phyloP scores from a whole-genome alignment of 106 monocot genomes.

The Apostasia ramifera region DNA sequence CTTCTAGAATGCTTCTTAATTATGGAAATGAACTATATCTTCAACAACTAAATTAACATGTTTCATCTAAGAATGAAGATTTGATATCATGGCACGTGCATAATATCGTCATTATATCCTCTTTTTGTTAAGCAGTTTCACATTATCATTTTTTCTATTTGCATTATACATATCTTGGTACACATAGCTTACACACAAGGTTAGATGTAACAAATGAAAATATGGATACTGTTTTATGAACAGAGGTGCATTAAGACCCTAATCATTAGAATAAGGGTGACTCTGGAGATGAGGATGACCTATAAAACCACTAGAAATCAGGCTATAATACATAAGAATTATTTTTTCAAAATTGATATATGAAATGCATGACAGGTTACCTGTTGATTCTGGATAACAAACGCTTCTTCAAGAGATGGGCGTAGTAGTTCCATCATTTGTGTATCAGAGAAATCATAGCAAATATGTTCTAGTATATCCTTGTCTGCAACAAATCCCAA shows the following conservation, averaged over 20 bases:
- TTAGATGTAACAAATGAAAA: not conserved
- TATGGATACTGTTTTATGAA: not conserved
- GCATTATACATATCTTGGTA: too few relatives aligned
- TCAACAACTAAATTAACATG: too few relatives aligned
- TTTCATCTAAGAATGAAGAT: too few relatives aligned
- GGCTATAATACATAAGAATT: not conserved
- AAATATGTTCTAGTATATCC: slow-evolving; percentile 95
- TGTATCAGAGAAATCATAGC: slow-evolving; percentile 96
- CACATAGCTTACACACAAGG: not conserved
- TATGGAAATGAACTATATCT: too few relatives aligned
- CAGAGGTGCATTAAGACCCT: not conserved
- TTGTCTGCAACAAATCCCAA: slow-evolving; percentile 99
- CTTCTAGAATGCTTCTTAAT: too few relatives aligned
- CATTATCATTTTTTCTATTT: too few relatives aligned
- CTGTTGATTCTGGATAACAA: slow-evolving; percentile 99
- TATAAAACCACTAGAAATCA: not conserved
- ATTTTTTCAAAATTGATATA: not conserved
- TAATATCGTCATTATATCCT: too few relatives aligned
- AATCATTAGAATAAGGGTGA: not conserved
- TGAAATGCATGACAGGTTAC: slow-evolving; percentile 15
- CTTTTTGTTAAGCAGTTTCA: too few relatives aligned
- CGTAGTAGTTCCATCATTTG: slow-evolving; percentile 98
- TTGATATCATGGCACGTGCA: too few relatives aligned
- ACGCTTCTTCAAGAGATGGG: slow-evolving; percentile 96
- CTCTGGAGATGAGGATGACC: too few relatives aligned